Base-by-base conservation (phyloP, 2,329 filamentous ascomycete genomes). In the Emmonsiellopsis sp. region DNA sequence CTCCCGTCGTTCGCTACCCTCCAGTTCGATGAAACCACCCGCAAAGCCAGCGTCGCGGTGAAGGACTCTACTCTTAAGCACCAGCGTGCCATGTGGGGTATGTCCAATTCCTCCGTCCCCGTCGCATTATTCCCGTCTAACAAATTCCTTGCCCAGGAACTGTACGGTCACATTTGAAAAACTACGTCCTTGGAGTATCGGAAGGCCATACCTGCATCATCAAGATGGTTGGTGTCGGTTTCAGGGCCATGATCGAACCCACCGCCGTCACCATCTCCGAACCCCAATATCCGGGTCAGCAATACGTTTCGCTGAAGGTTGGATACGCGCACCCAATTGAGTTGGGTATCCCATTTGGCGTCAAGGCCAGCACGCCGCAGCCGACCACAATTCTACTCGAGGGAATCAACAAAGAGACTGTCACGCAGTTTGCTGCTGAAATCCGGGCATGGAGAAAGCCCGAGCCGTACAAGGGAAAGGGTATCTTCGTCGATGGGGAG, bases 391-490 rank as follows among this genome's bases (percentile, higher is more conserved):
- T 98, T 61, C 74, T 98, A 62, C 74, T 98, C 40, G 90, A 98
- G 74, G 90, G 93, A 7, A 79, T 85, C 51, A 83, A 97, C 68
- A 90, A 89, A 68, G 85, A 94, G 71, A 80, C 85, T 48, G 83
- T 98, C 58, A 93, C 90, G 79, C 84, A 87, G 55, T 96, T 97
- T 71, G 93, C 93, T 14, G 93, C 93, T 0, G 77, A 85, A 62
- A 94, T 98, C 61, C 80, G 89, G 62, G 81, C 77, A 71, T 97
- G 92, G 92, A 85, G 93, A 67, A 81, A 81, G 59, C 93, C 93
- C 33, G 93, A 98, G 75, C 93, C 93, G 60, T 98, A 98, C 74
- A 98, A 98, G 82, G 93, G 93, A 61, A 97, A 98, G 83, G 93
- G 93, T 63, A 95, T 98, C 63, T 98, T 97, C 69, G 85, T 98